These are phyloP conservation scores for Coccinonectria pachysandricola DNA, from an alignment of 2,329 filamentous ascomycete species.

Conservation along the genomic window DNA sequence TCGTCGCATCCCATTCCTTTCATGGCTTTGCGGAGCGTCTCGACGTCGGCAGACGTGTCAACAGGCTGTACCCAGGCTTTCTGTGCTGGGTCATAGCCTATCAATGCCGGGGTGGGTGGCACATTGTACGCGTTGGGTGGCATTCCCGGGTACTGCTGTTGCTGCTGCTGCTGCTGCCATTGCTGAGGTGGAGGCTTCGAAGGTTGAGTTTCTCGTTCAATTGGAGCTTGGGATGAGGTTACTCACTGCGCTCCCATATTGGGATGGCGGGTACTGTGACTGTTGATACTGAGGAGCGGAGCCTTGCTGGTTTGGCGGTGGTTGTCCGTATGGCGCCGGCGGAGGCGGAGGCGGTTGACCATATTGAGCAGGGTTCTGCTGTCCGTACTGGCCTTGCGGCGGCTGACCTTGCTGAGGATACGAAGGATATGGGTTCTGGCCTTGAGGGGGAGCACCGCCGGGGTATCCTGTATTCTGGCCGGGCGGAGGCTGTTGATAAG, in stretches of 20 bases:
- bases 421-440: constrained; percentile 1
- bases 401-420: constrained; percentile 1
- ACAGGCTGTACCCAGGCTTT: constrained; percentile 15
- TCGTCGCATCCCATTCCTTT: constrained; percentile 27
- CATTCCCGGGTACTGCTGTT: constrained; percentile 1
- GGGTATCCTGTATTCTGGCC: constrained; percentile 1
- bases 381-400: constrained; percentile 5
- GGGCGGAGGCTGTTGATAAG: constrained; percentile 3
- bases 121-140: constrained; percentile 5
- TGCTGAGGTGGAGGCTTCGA: constrained; percentile 11
- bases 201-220: too few species aligned
- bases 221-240: too few species aligned
- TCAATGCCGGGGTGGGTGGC: constrained; percentile 17
- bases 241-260: too few species aligned
- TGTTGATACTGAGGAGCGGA: constrained; percentile 3
- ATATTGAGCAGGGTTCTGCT: too few species aligned
- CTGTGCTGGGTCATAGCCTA: constrained; percentile 20
- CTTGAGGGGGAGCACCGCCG: constrained; percentile 1
- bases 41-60: constrained; percentile 20
- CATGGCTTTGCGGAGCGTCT: constrained; percentile 25
- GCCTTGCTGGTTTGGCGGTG: constrained; percentile 6
- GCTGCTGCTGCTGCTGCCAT: constrained; percentile 13
- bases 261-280: constrained; percentile 2
- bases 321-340: constrained; percentile 3
- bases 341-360: too few species aligned